These are phyloP conservation scores for Corynascus novoguineensis DNA, from an alignment of 495 filamentous ascomycete species.

Conservation along the genomic window DNA sequence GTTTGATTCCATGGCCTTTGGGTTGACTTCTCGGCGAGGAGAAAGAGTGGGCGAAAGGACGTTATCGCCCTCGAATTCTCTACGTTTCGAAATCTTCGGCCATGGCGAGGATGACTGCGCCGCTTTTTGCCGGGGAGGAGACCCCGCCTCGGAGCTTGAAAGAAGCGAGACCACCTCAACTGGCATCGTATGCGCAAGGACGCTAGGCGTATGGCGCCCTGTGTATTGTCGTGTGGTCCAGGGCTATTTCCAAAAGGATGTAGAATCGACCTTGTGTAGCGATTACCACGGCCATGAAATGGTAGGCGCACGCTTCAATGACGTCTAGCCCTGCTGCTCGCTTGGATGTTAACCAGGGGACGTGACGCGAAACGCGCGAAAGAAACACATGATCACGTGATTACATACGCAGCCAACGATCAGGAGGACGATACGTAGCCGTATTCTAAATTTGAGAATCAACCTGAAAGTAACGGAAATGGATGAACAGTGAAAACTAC, in stretches of 20 bases:
- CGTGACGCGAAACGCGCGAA: conserved; percentile 9
- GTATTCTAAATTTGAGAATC: no score
- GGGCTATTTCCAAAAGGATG: no score
- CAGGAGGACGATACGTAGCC: no score
- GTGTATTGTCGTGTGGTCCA: no score
- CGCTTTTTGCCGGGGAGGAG: background rate
- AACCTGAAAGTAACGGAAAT: no score
- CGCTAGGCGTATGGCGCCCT: no score
- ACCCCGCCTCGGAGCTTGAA: conserved; percentile 23
- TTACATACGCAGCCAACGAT: background rate
- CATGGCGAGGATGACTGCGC: background rate
- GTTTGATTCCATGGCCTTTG: background rate
- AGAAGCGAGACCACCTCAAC: conserved; percentile 37
- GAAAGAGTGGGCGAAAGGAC: background rate
- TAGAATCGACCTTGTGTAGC: no score
- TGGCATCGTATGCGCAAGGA: conserved; percentile 37
- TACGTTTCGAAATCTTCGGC: background rate
- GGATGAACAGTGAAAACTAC: no score
- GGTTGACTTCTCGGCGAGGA: background rate
- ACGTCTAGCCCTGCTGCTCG: background rate
- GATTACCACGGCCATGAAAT: background rate
- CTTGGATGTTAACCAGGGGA: background rate
- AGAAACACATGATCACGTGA: conserved; percentile 11
- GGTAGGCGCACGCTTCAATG: background rate
- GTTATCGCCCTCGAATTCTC: background rate